Evolutionary conservation across 345 rosid species (phyloP), one percentile per base, ranked within the genome.

Genomic region (Brassica rapa): DNA sequence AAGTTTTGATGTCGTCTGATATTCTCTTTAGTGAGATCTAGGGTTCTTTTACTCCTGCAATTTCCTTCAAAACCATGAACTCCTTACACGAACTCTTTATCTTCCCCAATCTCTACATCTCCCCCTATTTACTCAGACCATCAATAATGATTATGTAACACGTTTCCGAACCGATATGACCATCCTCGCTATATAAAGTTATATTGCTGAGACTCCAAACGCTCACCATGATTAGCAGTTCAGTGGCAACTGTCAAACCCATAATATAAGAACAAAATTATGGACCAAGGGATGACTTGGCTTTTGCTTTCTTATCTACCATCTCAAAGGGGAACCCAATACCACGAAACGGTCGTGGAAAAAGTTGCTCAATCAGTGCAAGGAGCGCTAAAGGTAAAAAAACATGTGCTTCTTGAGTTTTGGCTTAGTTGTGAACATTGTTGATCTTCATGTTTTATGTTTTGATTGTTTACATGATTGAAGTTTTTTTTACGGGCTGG

Each of bases 271-370:
- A 91, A 89, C 68, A 96, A 93, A 79, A 79, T 95, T 66, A n/a
- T 61, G 41, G 89, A 85, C 73, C 86, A 83, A 82, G 98, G 99
- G 53, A 88, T 93, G 93, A 89, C 92, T 55, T 95, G 98, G 99
- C 87, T 95, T 83, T 77, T 95, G 77, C 77, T 91, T 63, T 89
- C 89, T 19, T 78, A 87, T 75, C 82, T 86, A 37, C 85, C 94
- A 37, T 74, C 87, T 8, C 70, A 79, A 76, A 88, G 77, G 74
- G 86, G 86, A 70, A 83, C 75, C 9, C 83, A 83, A 74, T 77
- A 85, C 82, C 82, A 85, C 75, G 96, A 93, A 68, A 88, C 94
- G 4, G 68, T 72, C 4, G 29, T 87, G 11, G 88, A 81, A 77
- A 92, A 95, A 85, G 97, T 86, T 51, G 84, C 87, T 68, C 82